Conservation (phyloP, 176 grass and related monocot species). For the Musa itinerans region DNA sequence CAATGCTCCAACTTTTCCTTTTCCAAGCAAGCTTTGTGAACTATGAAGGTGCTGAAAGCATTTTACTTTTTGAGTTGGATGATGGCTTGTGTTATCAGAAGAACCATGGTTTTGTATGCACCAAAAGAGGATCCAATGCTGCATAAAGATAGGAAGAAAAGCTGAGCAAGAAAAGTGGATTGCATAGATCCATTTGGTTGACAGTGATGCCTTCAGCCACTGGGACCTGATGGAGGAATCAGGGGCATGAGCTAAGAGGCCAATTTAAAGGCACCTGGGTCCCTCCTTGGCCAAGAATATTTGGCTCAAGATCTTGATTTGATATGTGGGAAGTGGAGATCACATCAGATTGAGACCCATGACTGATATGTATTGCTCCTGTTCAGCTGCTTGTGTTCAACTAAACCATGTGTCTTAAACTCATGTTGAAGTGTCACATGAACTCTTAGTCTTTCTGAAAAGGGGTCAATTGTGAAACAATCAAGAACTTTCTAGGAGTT, state of each 20-base stretch:
- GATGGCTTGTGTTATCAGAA: neutral
- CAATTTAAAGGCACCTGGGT: neutral
- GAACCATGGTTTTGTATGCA: neutral
- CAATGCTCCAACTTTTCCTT: neutral
- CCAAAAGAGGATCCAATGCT: neutral
- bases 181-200: conserved; percentile 3
- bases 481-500: neutral
- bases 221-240: neutral
- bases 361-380: neutral
- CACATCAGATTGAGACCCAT: conserved; percentile 8
- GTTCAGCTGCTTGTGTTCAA: neutral
- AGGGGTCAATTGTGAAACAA: no score
- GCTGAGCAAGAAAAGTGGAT: conserved; percentile 5
- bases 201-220: conserved; percentile 5
- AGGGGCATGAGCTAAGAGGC: neutral
- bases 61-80: neutral
- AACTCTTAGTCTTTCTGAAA: no score
- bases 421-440: no score
- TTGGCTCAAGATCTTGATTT: conserved; percentile 8
- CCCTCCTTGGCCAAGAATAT: conserved; percentile 1
- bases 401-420: no score
- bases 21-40: neutral
- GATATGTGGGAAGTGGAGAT: conserved; percentile 6
- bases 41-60: neutral
- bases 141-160: neutral